Percentiles rank a stretch among this genome's conserved stretches.
phyloP scores from a whole-genome alignment of 805 yeast species.

The Cyberlindnera samutprakarnensis region DNA sequence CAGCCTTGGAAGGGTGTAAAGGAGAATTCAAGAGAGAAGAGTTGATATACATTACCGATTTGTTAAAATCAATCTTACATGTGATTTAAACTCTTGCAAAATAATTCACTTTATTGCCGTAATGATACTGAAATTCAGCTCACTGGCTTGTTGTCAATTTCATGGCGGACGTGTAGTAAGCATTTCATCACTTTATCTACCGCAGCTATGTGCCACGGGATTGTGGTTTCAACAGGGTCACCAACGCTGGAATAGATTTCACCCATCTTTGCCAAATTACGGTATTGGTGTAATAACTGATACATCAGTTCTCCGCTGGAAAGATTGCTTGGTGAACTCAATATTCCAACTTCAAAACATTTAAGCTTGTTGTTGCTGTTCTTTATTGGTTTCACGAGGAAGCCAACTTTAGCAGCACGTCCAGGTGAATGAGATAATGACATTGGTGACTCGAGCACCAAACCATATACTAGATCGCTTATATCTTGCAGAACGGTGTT shows the following conservation, averaged over 20 bases:
- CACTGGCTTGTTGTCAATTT: neutral
- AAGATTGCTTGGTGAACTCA: constrained; percentile 69
- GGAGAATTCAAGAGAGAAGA: constrained; percentile 1
- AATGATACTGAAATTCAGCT: neutral
- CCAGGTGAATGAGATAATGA: constrained; percentile 68
- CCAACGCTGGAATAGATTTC: constrained; percentile 30
- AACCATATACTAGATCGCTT: constrained; percentile 44
- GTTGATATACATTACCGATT: constrained; percentile 1
- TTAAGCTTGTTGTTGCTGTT: constrained; percentile 23
- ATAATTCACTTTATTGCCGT: no score
- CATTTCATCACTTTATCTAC: constrained; percentile 55
- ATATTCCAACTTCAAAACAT: constrained; percentile 53
- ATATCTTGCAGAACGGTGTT: constrained; percentile 35
- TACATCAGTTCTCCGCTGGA: constrained; percentile 47
- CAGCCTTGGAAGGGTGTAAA: constrained; percentile 1
- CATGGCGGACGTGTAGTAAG: constrained; percentile 41
- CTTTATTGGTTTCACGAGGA: constrained; percentile 38
- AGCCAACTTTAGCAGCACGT: constrained; percentile 66
- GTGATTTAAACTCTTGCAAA: neutral
- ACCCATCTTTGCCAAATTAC: constrained; percentile 39
- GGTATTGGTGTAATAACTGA: constrained; percentile 50
- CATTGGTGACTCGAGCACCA: constrained; percentile 50
- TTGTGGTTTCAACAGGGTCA: constrained; percentile 30
- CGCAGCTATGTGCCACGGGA: constrained; percentile 71
- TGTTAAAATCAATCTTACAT: neutral